Evolutionary conservation across 1,139 yeast genomes (phyloP).

Genomic region (Protomyces inouyei): DNA sequence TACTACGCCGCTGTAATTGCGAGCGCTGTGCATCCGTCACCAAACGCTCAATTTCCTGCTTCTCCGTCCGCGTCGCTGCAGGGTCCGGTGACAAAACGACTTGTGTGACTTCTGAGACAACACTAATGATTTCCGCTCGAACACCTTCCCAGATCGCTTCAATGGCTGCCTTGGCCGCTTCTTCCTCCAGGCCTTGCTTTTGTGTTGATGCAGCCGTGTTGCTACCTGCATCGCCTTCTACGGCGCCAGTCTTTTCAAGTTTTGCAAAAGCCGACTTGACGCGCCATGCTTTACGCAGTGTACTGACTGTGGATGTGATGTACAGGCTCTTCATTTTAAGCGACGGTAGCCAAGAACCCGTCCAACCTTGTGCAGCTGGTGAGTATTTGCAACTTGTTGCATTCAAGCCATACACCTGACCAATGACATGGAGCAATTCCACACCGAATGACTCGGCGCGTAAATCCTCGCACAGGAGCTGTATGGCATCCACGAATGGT

Average conservation of each 20-base stretch:
- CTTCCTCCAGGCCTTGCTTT: constrained; percentile 19
- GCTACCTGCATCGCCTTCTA: not conserved
- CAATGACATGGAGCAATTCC: constrained; percentile 79
- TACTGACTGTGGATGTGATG: constrained; percentile 19
- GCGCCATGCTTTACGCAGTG: constrained; percentile 19
- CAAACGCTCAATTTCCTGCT: constrained; percentile 18
- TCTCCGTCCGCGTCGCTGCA: constrained; percentile 7
- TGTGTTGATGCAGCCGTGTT: not conserved
- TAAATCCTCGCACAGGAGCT: constrained; percentile 69
- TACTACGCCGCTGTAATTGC: constrained; percentile 5
- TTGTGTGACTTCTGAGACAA: constrained; percentile 20
- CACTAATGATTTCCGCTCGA: constrained; percentile 22
- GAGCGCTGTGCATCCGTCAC: constrained; percentile 5
- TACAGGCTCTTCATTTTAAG: constrained; percentile 18
- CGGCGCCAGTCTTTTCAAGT: constrained; percentile 10
- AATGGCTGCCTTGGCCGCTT: constrained; percentile 26
- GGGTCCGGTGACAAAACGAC: constrained; percentile 17
- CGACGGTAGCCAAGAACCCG: constrained; percentile 20
- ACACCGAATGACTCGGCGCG: constrained; percentile 90
- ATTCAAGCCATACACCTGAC: constrained; percentile 54
- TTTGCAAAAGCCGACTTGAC: constrained; percentile 26
- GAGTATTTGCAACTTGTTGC: constrained; percentile 17
- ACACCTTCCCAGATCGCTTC: constrained; percentile 28
- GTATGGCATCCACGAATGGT: constrained; percentile 70
- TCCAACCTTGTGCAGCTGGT: constrained; percentile 24